These are phyloP conservation scores for Tolypocladium album DNA, from an alignment of 2,329 filamentous ascomycete species.

Conservation along the genomic window DNA sequence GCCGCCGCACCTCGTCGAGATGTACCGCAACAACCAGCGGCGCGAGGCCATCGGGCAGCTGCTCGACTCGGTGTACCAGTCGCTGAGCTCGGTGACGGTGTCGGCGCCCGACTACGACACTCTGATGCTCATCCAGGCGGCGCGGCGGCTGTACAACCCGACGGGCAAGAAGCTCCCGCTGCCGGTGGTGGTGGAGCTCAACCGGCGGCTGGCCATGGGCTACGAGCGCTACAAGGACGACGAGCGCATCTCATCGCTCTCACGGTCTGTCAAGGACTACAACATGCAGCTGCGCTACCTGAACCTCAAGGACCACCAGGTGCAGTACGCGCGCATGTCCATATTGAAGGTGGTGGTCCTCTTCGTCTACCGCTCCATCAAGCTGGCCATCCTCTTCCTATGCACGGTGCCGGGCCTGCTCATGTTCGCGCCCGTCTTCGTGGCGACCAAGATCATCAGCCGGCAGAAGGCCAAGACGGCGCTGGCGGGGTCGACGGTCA, in stretches of 20 bases:
- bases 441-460: conserved; percentile 73
- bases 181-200: conserved; percentile 87
- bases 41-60: conserved; percentile 80
- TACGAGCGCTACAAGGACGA: conserved; percentile 92
- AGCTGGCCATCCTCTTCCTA: conserved; percentile 65
- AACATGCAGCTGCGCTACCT: conserved; percentile 79
- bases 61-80: conserved; percentile 77
- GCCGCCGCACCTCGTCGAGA: conserved; percentile 67
- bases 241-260: conserved; percentile 66
- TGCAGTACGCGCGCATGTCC: conserved; percentile 81
- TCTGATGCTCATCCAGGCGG: conserved; percentile 92
- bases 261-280: conserved; percentile 69
- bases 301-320: conserved; percentile 85
- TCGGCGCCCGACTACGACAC: conserved; percentile 92
- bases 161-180: conserved; percentile 89
- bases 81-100: conserved; percentile 79
- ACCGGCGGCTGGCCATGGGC: conserved; percentile 79
- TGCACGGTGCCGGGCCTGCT: conserved; percentile 78
- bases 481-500: conserved; percentile 76
- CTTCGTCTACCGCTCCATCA: conserved; percentile 68
- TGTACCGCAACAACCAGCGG: conserved; percentile 74
- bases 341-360: conserved; percentile 64
- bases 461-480: conserved; percentile 74
- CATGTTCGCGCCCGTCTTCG: conserved; percentile 82
- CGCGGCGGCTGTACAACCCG: conserved; percentile 84